Percentiles rank a stretch among this genome's conserved stretches.
Evolutionary conservation across 2,329 filamentous ascomycete genomes (phyloP).

Genomic region (Calonectria montana): DNA sequence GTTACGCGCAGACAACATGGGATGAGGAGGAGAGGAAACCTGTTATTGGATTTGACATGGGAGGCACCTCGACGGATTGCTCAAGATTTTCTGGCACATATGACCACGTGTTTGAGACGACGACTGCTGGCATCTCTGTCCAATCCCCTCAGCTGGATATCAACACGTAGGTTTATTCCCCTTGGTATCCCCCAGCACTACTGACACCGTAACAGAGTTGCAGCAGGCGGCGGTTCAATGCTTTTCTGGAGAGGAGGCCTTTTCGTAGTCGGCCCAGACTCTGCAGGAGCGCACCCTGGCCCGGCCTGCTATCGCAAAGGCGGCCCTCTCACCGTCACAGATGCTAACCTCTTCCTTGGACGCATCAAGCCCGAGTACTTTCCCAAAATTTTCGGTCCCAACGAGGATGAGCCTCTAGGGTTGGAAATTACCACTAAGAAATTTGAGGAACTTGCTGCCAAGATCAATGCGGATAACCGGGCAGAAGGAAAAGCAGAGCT

Average conservation of each 20-base stretch:
- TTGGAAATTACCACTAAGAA: conserved; percentile 52
- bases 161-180: conserved; percentile 65
- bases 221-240: conserved; percentile 78
- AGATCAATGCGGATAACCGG: conserved; percentile 53
- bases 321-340: conserved; percentile 77
- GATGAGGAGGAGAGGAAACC: conserved; percentile 74
- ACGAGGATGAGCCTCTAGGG: conserved; percentile 68
- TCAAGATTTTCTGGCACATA: conserved; percentile 69
- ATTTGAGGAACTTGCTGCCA: conserved; percentile 54
- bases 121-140: conserved; percentile 81
- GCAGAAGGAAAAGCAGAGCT: conserved; percentile 43
- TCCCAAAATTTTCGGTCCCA: conserved; percentile 77
- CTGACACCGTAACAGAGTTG: conserved; percentile 57
- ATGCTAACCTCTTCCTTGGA: conserved; percentile 77
- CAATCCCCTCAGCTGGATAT: conserved; percentile 85
- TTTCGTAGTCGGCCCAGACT: conserved; percentile 79
- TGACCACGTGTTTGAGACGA: conserved; percentile 74
- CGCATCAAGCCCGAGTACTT: conserved; percentile 72
- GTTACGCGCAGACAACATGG: conserved; percentile 79
- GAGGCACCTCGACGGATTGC: conserved; percentile 80
- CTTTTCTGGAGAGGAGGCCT: conserved; percentile 79
- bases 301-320: conserved; percentile 80
- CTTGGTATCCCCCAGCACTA: background rate
- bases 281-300: conserved; percentile 76
- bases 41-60: conserved; percentile 80